Percentiles rank a stretch among this genome's conserved stretches.
Evolutionary conservation across 1,139 yeast genomes (phyloP).

Genomic region (Cylindricascospora bacillispora): DNA sequence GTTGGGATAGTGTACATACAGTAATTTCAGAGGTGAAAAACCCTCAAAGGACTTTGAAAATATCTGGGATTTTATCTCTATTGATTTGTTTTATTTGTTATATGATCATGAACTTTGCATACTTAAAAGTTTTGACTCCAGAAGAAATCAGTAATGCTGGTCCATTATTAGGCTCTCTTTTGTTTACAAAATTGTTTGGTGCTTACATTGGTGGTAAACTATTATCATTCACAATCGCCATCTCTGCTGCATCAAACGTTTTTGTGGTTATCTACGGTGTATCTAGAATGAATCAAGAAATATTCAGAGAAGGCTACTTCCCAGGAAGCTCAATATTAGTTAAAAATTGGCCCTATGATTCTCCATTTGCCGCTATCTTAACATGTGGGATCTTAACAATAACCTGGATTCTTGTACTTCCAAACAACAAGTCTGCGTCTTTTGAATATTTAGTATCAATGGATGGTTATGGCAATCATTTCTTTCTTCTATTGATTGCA

Average conservation of each 20-base stretch:
- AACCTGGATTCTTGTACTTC: constrained; percentile 31
- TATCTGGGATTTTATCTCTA: constrained; percentile 50
- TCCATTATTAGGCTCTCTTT: constrained; percentile 44
- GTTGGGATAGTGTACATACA: constrained; percentile 54
- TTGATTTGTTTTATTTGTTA: constrained; percentile 39
- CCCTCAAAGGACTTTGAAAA: constrained; percentile 42
- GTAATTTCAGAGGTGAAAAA: constrained; percentile 50
- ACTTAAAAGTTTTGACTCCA: constrained; percentile 40
- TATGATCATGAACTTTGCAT: constrained; percentile 42
- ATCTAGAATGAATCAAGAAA: constrained; percentile 52
- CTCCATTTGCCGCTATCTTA: constrained; percentile 40
- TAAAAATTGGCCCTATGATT: constrained; percentile 43
- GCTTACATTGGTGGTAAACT: constrained; percentile 38
- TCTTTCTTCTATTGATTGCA: constrained; percentile 38
- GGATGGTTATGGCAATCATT: constrained; percentile 45
- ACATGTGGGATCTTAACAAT: constrained; percentile 25
- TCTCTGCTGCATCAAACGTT: constrained; percentile 51
- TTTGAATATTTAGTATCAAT: constrained; percentile 44
- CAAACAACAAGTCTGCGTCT: constrained; percentile 42
- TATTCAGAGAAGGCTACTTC: constrained; percentile 48
- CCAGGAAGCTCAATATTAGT: constrained; percentile 44
- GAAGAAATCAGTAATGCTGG: constrained; percentile 43
- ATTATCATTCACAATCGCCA: constrained; percentile 43
- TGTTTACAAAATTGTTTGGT: constrained; percentile 47
- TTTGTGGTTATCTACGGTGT: constrained; percentile 48